Percentiles rank a stretch among this genome's conserved stretches.
Conservation (phyloP, 805 yeast genomes). For the Metschnikowia noctiluminum region DNA sequence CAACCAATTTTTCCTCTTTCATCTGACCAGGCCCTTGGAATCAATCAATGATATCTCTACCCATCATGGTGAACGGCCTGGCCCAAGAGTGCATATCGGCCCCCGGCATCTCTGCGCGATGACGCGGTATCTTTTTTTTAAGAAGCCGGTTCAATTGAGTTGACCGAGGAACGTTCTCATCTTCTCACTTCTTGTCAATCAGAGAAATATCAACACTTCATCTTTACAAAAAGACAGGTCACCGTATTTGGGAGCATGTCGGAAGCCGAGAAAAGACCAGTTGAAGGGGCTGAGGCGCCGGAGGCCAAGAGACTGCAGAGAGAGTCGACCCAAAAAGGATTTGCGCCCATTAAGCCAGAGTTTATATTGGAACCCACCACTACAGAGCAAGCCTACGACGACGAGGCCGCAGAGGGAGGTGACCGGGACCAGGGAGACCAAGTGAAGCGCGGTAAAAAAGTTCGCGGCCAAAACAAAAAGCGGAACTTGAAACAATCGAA, state of each 20-base stretch:
- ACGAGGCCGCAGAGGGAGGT: conserved; percentile 46
- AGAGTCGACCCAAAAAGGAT: conserved; percentile 44
- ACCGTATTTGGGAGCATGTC: conserved; percentile 3
- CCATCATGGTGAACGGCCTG: too few species aligned
- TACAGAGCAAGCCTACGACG: conserved; percentile 42
- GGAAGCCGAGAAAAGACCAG: conserved; percentile 18
- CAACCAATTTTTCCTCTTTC: too few species aligned
- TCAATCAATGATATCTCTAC: too few species aligned
- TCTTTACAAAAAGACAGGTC: background rate
- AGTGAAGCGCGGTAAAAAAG: conserved; percentile 42
- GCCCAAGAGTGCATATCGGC: background rate
- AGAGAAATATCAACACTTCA: background rate
- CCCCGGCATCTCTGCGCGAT: background rate
- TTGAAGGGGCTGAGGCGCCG: conserved; percentile 16
- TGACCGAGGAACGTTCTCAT: background rate
- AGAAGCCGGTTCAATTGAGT: background rate
- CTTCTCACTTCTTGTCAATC: background rate
- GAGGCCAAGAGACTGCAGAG: conserved; percentile 20
- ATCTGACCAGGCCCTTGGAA: too few species aligned
- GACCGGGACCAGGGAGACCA: conserved; percentile 28
- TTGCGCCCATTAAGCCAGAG: conserved; percentile 76
- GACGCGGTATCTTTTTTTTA: background rate
- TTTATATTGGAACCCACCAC: conserved; percentile 43
- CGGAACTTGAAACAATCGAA: conserved; percentile 70
- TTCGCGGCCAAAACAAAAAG: conserved; percentile 79